A percentile compares a stretch with the other conserved stretches of the same genome.
phyloP scores from a whole-genome alignment of 163 green algal species.

The Volvox carteri region DNA sequence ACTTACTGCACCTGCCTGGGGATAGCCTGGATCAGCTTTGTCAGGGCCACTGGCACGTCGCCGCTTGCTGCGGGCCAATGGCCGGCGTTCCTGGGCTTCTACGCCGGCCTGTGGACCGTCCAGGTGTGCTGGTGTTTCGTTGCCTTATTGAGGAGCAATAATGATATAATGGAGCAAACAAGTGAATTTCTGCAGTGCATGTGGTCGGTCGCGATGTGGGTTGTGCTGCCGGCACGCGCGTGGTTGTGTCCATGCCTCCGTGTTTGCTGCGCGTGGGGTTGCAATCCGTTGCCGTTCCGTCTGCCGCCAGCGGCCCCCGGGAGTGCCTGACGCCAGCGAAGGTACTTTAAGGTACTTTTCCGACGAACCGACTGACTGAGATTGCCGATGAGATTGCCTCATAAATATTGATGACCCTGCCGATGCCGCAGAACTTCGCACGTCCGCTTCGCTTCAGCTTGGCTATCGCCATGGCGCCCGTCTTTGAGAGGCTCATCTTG shows the following conservation, averaged over 20 bases:
- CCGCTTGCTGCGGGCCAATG: slow-evolving; percentile 74
- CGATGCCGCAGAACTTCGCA: slow-evolving; percentile 70
- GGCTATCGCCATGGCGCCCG: slow-evolving; percentile 72
- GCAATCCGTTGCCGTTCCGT: too few relatives aligned
- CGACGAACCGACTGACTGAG: too few relatives aligned
- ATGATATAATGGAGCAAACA: neutral
- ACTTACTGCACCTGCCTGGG: slow-evolving; percentile 58
- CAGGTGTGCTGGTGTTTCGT: slow-evolving; percentile 4
- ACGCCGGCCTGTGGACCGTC: slow-evolving; percentile 70
- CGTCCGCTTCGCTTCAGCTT: slow-evolving; percentile 74
- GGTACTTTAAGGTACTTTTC: too few relatives aligned
- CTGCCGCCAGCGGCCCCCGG: too few relatives aligned
- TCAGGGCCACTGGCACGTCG: slow-evolving; percentile 54
- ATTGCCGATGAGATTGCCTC: too few relatives aligned
- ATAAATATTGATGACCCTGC: neutral
- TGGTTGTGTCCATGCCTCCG: too few relatives aligned
- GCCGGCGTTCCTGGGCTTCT: slow-evolving; percentile 74
- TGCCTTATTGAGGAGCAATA: neutral
- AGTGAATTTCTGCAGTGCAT: neutral
- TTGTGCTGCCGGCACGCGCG: neutral
- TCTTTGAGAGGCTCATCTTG: slow-evolving; percentile 73
- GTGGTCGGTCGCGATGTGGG: neutral
- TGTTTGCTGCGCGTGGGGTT: too few relatives aligned
- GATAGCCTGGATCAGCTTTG: slow-evolving; percentile 53
- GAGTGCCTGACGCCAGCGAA: too few relatives aligned